These are phyloP conservation scores for Rhamnella rubrinervis DNA, from an alignment of 331 rosid species.

Conservation along the genomic window DNA sequence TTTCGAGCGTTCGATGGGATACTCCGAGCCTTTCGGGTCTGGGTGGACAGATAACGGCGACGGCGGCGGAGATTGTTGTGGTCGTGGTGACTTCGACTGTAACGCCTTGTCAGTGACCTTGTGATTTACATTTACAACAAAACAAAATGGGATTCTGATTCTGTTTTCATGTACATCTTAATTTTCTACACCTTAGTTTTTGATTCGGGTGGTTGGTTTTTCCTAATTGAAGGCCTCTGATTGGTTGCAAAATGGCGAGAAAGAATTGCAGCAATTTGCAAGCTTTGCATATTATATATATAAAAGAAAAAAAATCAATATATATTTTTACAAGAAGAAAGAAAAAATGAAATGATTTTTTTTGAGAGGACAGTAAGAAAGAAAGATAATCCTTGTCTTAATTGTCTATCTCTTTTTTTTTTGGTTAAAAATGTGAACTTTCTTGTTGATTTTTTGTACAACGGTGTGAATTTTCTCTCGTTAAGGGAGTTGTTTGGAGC, in stretches of 20 bases:
- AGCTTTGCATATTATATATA: too few species aligned
- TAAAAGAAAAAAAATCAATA: background rate
- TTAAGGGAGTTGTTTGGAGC: conserved; percentile 35
- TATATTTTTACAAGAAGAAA: background rate
- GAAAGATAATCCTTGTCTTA: background rate
- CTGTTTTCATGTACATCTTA: too few species aligned
- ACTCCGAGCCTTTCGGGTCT: conserved; percentile 29
- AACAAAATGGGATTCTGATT: background rate
- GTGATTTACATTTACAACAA: background rate
- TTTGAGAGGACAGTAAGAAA: background rate
- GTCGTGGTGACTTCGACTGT: background rate
- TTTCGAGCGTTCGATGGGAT: conserved; percentile 39
- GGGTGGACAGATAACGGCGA: conserved; percentile 11
- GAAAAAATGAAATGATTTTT: conserved; percentile 9
- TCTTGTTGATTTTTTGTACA: conserved; percentile 25
- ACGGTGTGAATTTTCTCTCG: background rate
- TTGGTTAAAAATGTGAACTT: conserved; percentile 1
- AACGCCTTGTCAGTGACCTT: background rate
- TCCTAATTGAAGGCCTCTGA: too few species aligned
- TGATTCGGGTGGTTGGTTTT: too few species aligned
- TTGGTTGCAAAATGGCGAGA: too few species aligned
- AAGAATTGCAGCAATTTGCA: too few species aligned
- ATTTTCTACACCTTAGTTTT: too few species aligned
- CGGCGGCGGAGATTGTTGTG: background rate
- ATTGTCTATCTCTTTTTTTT: background rate